Conservation (phyloP, 495 filamentous ascomycete genomes). For the Hypoxylon perforatum region DNA sequence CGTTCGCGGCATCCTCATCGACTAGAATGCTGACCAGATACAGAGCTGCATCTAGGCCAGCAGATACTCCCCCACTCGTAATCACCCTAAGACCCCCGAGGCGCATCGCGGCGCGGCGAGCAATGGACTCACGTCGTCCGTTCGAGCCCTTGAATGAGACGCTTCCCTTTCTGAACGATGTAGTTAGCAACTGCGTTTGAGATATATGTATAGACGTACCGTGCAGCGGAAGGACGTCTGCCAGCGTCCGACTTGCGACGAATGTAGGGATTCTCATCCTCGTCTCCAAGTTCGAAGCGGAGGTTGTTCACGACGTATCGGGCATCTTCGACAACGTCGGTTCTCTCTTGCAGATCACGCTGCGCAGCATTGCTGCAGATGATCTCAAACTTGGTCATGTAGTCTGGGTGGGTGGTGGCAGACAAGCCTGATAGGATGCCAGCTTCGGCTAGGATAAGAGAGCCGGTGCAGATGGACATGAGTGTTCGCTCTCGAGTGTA, state of each 20-base stretch:
- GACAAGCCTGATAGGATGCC: constrained; percentile 77
- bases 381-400: constrained; percentile 71
- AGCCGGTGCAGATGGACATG: constrained; percentile 80
- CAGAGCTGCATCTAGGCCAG: constrained; percentile 80
- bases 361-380: constrained; percentile 73
- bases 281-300: constrained; percentile 77
- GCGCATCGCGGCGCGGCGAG: constrained; percentile 70
- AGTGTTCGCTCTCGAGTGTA: constrained; percentile 77
- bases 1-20: constrained; percentile 71
- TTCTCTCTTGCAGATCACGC: constrained; percentile 66
- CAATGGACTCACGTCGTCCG: constrained; percentile 73
- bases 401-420: constrained; percentile 76
- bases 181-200: constrained; percentile 25
- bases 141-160: constrained; percentile 75
- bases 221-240: constrained; percentile 68
- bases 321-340: constrained; percentile 77
- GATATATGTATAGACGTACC: constrained; percentile 51
- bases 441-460: constrained; percentile 74
- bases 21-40: constrained; percentile 82
- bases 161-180: constrained; percentile 67
- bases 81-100: constrained; percentile 78
- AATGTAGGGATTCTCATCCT: constrained; percentile 80
- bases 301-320: constrained; percentile 85
- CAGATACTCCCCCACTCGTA: constrained; percentile 78
- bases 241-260: constrained; percentile 71